Evolutionary conservation across 345 rosid genomes (phyloP), one percentile per base, ranked within the genome.

Genomic region (Salix suchowensis): DNA sequence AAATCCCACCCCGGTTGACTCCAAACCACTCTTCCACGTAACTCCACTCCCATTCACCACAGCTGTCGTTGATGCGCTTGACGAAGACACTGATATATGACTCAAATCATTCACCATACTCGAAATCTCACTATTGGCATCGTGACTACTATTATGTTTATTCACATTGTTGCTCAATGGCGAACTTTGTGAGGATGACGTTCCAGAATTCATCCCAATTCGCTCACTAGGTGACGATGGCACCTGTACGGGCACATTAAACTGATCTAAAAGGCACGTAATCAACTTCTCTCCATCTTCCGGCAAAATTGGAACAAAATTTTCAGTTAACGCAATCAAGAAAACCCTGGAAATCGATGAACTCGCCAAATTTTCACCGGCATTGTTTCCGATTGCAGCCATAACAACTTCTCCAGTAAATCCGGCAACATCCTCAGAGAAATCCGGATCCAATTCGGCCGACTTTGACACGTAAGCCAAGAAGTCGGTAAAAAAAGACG

Each of bases 141-240:
- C 80, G 2, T 78, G 83, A 16, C 39, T 32, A 65, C 40, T 26
- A 34, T 81, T 78, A 19, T 75, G 72, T 67, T 74, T 79, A 34
- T 86, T 91, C 32, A 46, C 85, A 70, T 78, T 73, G 48, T 83
- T 58, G 13, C 64, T 90, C 73, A 77, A 62, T 5, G 97, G 98
- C 34, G 98, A 95, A 74, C 96, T 80, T 78, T 87, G 93, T 32
- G 96, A 88, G 10, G 97, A 91, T 9, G 92, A 79, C 19, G 88
- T 79, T 28, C 80, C 97, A 4, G 92, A 90, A 74, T 83, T 84
- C 10, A 76, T 34, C n/a, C 75, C 77, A 69, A 82, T 81, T 73
- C 73, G 88, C 16, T 90, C 86, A 77, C 85, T 81, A 32, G 88
- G 86, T 14, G 94, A 82, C 16, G 81, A 74, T 42, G 87, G 85